A percentile compares a stretch with the other conserved stretches of the same genome.
Evolutionary conservation across 1,139 yeast species (phyloP).

Genomic region (Taphrina confusa): DNA sequence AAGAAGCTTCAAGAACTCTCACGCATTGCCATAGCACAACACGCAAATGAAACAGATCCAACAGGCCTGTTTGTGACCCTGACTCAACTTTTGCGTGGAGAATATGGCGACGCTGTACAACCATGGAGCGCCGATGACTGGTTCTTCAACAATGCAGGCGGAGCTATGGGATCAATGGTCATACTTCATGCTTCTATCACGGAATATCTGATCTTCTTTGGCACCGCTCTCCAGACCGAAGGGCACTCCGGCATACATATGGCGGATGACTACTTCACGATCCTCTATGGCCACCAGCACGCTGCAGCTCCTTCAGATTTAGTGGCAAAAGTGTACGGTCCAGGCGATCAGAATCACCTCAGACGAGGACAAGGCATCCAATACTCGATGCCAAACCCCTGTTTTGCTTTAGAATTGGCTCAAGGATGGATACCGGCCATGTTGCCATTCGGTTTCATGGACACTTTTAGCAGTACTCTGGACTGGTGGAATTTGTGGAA

Average conservation of each 20-base stretch:
- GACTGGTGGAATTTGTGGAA: conserved; percentile 68
- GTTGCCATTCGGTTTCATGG: conserved; percentile 93
- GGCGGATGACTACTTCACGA: conserved; percentile 94
- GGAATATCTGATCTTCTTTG: conserved; percentile 87
- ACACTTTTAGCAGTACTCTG: conserved; percentile 73
- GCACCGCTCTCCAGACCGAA: conserved; percentile 87
- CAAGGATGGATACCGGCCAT: conserved; percentile 97
- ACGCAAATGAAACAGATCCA: conserved; percentile 60
- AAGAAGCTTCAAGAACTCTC: conserved; percentile 49
- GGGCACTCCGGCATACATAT: conserved; percentile 96
- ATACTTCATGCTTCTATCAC: conserved; percentile 93
- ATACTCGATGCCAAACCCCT: conserved; percentile 69
- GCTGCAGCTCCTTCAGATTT: conserved; percentile 66
- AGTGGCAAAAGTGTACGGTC: conserved; percentile 39
- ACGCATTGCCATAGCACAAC: conserved; percentile 54
- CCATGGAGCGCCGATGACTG: conserved; percentile 75
- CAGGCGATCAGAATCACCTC: conserved; percentile 70
- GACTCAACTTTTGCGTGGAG: conserved; percentile 59
- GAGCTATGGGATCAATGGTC: conserved; percentile 98
- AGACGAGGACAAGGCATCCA: conserved; percentile 74
- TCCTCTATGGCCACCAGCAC: conserved; percentile 71
- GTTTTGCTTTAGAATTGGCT: conserved; percentile 90
- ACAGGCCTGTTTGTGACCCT: conserved; percentile 59
- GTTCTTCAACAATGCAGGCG: conserved; percentile 97
- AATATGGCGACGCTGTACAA: conserved; percentile 70